Base-by-base conservation (phyloP, 805 yeast genomes). In the Candida bentonensis region DNA sequence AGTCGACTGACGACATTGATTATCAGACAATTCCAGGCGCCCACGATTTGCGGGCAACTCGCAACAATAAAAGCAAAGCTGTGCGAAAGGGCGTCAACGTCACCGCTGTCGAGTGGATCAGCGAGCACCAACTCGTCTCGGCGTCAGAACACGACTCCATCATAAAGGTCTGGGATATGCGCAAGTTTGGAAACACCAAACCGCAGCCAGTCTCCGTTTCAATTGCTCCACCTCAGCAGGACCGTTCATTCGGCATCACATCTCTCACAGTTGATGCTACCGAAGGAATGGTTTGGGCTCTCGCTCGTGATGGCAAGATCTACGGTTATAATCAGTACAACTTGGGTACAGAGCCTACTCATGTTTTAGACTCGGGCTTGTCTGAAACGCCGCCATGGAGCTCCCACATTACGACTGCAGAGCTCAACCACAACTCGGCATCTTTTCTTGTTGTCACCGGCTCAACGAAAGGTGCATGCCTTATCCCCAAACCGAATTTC, bases 141-240 rank as follows among this genome's bases (percentile, higher is more conserved):
- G 57, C 48, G 2, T 21, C 50, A 4, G 51, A 49, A 17, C 41
- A 39, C 9, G 47, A 50, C 25, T 47, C 51, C 9, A 22, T 41
- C 13, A 43, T 56, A 4, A 55, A 51, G 42, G 43, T 54, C 26
- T 58, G 62, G 62, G 62, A 58, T 41, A 15, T 53, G 27, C 47
- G 62, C 3, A 44, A 46, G 17, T 7, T 48, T 13, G 47, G 34
- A n/a, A 23, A 30, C 36, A 13, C 17, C 20, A 30, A 30, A 17
- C 36, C 36, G 5, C 20, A 30, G 36, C 40, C 26, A 21, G 40
- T n/a, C 39, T 25, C 23, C 21, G 23, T 11, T 42, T 26, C 20
- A 40, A 41, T 22, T 40, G 13, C 26, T 42, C 45, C 22, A 9
- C 47, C 15, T 11, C 21, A 39, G 26, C 42, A 30, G 34, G 30